Evolutionary conservation across 2,329 filamentous ascomycete species (phyloP).

Genomic region (Penicillium aurantiogriseum): DNA sequence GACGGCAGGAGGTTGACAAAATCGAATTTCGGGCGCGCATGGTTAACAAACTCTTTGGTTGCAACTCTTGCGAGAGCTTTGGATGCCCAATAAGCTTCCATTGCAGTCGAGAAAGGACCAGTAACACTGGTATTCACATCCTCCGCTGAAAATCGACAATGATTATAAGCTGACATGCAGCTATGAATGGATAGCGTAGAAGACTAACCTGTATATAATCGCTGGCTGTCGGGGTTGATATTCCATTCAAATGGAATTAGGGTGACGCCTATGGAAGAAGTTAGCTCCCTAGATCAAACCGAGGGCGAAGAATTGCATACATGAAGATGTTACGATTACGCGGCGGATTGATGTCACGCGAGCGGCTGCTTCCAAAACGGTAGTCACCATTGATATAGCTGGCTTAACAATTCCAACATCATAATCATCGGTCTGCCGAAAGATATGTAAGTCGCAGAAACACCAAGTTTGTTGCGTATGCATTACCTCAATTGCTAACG

Average conservation of each 20-base stretch:
- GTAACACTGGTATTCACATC: neutral
- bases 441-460: neutral
- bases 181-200: neutral
- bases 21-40: neutral
- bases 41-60: constrained; percentile 20
- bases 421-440: neutral
- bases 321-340: neutral
- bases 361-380: constrained; percentile 5
- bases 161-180: neutral
- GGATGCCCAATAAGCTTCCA: constrained; percentile 33
- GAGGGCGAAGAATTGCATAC: neutral
- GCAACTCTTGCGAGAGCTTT: constrained; percentile 29
- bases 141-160: neutral
- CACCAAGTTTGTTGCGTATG: neutral
- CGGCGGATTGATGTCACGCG: neutral
- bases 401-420: constrained; percentile 1
- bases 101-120: constrained; percentile 10
- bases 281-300: neutral
- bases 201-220: constrained; percentile 11
- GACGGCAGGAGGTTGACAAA: constrained; percentile 2
- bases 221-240: constrained; percentile 11
- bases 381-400: constrained; percentile 5
- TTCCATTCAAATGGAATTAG: constrained; percentile 23
- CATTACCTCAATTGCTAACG: neutral
- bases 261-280: constrained; percentile 14